Evolutionary conservation across 75 land plant species (phyloP).

Genomic region (Pinus albicaulis): DNA sequence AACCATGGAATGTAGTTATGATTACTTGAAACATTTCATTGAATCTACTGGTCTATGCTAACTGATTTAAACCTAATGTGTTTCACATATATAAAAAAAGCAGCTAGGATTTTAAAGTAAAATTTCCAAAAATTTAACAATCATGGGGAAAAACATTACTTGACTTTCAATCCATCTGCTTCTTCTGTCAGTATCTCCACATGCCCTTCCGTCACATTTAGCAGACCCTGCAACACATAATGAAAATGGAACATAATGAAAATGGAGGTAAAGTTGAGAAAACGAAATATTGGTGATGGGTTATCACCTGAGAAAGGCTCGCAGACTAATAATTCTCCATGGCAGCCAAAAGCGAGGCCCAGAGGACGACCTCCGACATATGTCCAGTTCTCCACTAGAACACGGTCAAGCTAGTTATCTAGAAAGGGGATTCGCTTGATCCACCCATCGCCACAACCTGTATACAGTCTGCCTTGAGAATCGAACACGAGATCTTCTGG

Average conservation of each 20-base stretch:
- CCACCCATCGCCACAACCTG: conserved; percentile 80
- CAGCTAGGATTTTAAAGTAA: no score
- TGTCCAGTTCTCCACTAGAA: conserved; percentile 46
- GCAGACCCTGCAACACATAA: conserved; percentile 42
- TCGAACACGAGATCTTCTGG: conserved; percentile 84
- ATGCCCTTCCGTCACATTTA: conserved; percentile 30
- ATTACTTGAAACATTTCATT: no score
- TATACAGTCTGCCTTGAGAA: conserved; percentile 39
- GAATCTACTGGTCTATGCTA: no score
- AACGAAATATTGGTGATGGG: neutral
- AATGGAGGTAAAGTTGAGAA: no score
- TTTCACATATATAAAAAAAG: no score
- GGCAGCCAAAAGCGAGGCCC: conserved; percentile 47
- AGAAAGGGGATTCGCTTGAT: conserved; percentile 36
- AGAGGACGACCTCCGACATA: conserved; percentile 70
- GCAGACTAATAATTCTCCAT: conserved; percentile 54
- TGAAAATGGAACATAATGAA: no score
- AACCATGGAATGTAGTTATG: no score
- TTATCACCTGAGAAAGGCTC: conserved; percentile 39
- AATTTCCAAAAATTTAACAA: no score
- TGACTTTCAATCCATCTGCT: conserved; percentile 56
- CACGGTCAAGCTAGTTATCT: no score
- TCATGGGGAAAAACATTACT: neutral
- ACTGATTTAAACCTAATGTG: no score
- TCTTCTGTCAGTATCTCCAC: conserved; percentile 50